phyloP scores from a whole-genome alignment of 1,284 basidiomycete genomes.

The Pascua guehoae region DNA sequence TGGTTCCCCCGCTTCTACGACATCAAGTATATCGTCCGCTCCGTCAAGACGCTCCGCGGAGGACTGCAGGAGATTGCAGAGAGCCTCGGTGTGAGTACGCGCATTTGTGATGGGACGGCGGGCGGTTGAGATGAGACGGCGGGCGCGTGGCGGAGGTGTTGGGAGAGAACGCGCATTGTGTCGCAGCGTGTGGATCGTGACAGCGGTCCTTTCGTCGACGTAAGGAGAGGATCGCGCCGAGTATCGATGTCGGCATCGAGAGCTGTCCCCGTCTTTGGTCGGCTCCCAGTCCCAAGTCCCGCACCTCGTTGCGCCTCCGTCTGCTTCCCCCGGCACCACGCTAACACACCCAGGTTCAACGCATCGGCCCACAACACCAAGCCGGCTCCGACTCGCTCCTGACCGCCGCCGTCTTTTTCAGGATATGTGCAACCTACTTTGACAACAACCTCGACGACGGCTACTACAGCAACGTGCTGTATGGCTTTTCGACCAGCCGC shows the following conservation, averaged over 20 bases:
- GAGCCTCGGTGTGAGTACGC: conserved; percentile 62
- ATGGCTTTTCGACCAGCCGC: conserved; percentile 37
- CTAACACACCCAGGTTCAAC: conserved; percentile 46
- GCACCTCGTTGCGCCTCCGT: too few relatives aligned
- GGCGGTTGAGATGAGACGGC: too few relatives aligned
- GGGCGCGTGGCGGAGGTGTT: too few relatives aligned
- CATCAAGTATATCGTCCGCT: conserved; percentile 93
- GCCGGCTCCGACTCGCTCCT: conserved; percentile 93
- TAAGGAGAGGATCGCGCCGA: too few relatives aligned
- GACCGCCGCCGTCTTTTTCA: conserved; percentile 92
- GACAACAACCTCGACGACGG: conserved; percentile 75
- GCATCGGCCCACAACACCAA: conserved; percentile 90
- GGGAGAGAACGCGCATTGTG: not conserved
- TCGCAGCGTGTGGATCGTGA: too few relatives aligned
- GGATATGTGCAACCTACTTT: conserved; percentile 89
- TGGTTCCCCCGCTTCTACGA: conserved; percentile 99
- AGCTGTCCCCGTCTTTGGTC: too few relatives aligned
- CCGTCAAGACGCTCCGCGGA: conserved; percentile 84
- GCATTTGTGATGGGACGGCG: conserved; percentile 15
- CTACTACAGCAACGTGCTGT: conserved; percentile 50
- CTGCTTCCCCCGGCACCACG: conserved; percentile 58
- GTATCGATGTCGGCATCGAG: too few relatives aligned
- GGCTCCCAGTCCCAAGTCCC: conserved; percentile 1
- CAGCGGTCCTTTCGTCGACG: too few relatives aligned
- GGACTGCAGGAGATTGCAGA: conserved; percentile 95